These are phyloP conservation scores for Populus euphratica DNA, from an alignment of 345 rosid species.

Conservation along the genomic window DNA sequence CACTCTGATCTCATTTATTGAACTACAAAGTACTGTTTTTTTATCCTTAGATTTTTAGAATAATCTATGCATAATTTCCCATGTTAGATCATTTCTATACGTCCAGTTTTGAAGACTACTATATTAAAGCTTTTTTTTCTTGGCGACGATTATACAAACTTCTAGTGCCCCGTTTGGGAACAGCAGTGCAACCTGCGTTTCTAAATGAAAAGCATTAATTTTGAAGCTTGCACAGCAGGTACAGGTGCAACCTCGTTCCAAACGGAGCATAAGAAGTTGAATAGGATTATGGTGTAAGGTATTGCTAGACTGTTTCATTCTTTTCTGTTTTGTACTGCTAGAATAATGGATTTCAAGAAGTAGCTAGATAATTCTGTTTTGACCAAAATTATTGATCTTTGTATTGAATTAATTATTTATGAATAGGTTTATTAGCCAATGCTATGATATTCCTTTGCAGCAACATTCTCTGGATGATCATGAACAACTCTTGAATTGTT, in stretches of 20 bases:
- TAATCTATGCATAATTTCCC: neutral
- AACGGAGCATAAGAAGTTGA: too few relatives aligned
- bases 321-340: neutral
- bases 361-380: neutral
- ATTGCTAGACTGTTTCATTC: neutral
- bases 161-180: neutral
- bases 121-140: too few relatives aligned
- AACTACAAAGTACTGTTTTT: too few relatives aligned
- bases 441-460: neutral
- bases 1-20: neutral
- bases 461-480: neutral
- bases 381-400: neutral
- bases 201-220: too few relatives aligned
- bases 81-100: neutral
- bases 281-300: too few relatives aligned
- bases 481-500: neutral
- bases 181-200: too few relatives aligned
- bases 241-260: too few relatives aligned
- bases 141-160: too few relatives aligned
- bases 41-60: neutral
- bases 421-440: neutral
- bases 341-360: neutral
- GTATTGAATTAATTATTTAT: neutral
- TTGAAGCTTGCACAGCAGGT: too few relatives aligned
- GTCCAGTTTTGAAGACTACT: neutral